Percentiles rank a stretch among this genome's conserved stretches.
Conservation (phyloP, 2,329 filamentous ascomycete genomes). For the Verticillium albo-atrum region DNA sequence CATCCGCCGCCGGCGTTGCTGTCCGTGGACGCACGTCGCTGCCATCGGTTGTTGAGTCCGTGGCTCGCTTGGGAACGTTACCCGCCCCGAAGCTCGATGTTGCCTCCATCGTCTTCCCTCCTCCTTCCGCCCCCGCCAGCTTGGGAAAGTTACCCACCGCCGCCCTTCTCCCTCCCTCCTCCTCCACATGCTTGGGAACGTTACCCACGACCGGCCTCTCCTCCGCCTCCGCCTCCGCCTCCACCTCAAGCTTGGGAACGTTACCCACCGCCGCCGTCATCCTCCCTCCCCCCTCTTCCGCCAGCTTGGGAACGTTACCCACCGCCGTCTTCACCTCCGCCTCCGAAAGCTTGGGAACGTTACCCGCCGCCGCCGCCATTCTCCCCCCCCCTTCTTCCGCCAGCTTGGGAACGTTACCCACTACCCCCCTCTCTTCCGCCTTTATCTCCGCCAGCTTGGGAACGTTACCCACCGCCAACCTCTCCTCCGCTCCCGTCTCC, state of each 20-base stretch:
- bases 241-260: too few relatives aligned
- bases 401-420: not conserved
- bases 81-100: not conserved
- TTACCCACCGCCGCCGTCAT: too few relatives aligned
- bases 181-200: not conserved
- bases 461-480: not conserved
- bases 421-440: not conserved
- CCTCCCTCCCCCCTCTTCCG: not conserved
- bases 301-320: not conserved
- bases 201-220: not conserved
- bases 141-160: not conserved
- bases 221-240: not conserved
- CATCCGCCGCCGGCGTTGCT: too few relatives aligned
- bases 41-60: not conserved
- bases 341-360: not conserved
- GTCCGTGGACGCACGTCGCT: too few relatives aligned
- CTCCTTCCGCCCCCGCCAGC: not conserved
- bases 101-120: not conserved
- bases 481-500: not conserved
- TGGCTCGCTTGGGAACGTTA: not conserved
- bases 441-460: not conserved
- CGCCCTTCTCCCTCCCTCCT: too few relatives aligned
- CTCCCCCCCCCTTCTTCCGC: too few relatives aligned
- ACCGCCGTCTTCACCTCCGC: not conserved
- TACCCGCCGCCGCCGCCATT: not conserved